These are phyloP conservation scores for Hypoxylon sp. DNA, from an alignment of 2,329 filamentous ascomycete species.

Conservation along the genomic window DNA sequence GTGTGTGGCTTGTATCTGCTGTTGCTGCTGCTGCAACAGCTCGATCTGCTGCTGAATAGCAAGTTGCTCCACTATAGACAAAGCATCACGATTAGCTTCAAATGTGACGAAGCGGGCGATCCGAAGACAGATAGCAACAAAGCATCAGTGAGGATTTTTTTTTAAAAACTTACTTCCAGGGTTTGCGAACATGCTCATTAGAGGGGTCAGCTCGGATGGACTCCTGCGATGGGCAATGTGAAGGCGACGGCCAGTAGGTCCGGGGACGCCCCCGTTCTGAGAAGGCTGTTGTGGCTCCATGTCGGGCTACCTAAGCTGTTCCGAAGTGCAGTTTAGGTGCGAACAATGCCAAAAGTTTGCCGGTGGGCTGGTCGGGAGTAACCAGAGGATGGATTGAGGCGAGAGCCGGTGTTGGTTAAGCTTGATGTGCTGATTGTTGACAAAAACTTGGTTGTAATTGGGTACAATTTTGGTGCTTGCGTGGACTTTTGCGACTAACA, in stretches of 20 bases:
- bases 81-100: conserved; percentile 37
- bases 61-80: conserved; percentile 85
- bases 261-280: conserved; percentile 65
- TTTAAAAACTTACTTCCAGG: conserved; percentile 68
- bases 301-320: conserved; percentile 51
- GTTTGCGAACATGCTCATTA: conserved; percentile 89
- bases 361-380: conserved; percentile 21
- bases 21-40: conserved; percentile 94
- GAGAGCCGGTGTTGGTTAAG: conserved; percentile 34
- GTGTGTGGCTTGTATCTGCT: conserved; percentile 94
- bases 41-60: conserved; percentile 98
- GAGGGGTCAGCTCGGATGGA: conserved; percentile 93
- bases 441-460: conserved; percentile 38
- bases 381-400: conserved; percentile 37
- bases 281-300: conserved; percentile 70
- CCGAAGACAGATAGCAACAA: conserved; percentile 13
- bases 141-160: conserved; percentile 9
- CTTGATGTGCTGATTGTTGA: conserved; percentile 27
- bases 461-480: conserved; percentile 39
- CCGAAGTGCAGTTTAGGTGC: conserved; percentile 57
- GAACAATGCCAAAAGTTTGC: conserved; percentile 46
- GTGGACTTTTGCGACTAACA: conserved; percentile 50
- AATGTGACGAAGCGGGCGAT: conserved; percentile 27
- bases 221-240: conserved; percentile 98
- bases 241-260: conserved; percentile 85